Percentiles rank a stretch among this genome's conserved stretches.
Evolutionary conservation across 148 eudicot species (phyloP).

Genomic region (Cornus controversa): DNA sequence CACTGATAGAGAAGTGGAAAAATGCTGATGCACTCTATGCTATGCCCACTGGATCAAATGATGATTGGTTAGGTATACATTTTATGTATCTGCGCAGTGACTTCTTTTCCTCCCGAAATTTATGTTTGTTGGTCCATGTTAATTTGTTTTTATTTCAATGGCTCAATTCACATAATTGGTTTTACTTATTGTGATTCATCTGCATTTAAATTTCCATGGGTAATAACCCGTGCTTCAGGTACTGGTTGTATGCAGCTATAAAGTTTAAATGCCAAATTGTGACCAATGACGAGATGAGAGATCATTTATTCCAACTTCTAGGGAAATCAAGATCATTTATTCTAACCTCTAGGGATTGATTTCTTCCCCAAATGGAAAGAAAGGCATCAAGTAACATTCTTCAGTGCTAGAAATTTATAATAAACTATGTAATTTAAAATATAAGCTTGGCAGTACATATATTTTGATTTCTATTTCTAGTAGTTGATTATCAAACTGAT

Average conservation of each 20-base stretch:
- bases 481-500: constrained; percentile 10
- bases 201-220: constrained; percentile 11
- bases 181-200: constrained; percentile 7
- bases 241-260: constrained; percentile 95
- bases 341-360: constrained; percentile 89
- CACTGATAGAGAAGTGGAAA: constrained; percentile 70
- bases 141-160: not conserved
- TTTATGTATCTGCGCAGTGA: not conserved
- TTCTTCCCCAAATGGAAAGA: constrained; percentile 94
- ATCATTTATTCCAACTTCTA: constrained; percentile 76
- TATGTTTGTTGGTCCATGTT: not conserved
- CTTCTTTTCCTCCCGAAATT: not conserved
- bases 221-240: constrained; percentile 54
- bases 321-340: too few species aligned
- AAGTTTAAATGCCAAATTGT: constrained; percentile 71
- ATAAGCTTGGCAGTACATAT: not conserved
- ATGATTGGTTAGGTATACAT: constrained; percentile 71
- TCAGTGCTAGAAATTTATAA: not conserved
- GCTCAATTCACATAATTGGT: not conserved
- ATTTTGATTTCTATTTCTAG: not conserved
- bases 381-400: constrained; percentile 69
- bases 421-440: not conserved
- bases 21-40: constrained; percentile 78
- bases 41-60: constrained; percentile 92
- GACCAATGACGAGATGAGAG: constrained; percentile 95